phyloP scores from a whole-genome alignment of 306 rosid species.

The Quercus rubra region DNA sequence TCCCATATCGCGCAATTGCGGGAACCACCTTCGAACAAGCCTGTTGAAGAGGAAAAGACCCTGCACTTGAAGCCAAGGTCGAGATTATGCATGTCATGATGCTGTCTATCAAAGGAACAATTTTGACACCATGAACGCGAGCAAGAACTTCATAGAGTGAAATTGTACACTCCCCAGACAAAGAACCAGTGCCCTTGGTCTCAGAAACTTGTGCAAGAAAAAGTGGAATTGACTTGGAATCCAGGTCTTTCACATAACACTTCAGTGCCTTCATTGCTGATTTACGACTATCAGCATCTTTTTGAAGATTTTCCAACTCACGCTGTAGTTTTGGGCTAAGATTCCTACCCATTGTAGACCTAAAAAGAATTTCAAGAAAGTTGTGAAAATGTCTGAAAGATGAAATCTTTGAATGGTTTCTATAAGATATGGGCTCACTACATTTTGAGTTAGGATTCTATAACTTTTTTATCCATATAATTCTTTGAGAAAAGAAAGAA shows the following conservation, averaged over 20 bases:
- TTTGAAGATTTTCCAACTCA: constrained; percentile 72
- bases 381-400: neutral
- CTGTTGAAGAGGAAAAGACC: constrained; percentile 83
- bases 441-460: too few species aligned
- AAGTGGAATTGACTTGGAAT: constrained; percentile 63
- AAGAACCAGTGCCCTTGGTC: constrained; percentile 64
- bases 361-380: constrained; percentile 6
- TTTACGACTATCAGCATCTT: constrained; percentile 75
- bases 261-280: constrained; percentile 78
- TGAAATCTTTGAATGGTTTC: neutral
- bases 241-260: constrained; percentile 76
- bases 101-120: constrained; percentile 66
- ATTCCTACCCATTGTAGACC: constrained; percentile 55
- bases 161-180: constrained; percentile 72
- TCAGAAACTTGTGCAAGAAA: constrained; percentile 95
- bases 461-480: too few species aligned
- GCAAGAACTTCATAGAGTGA: constrained; percentile 88
- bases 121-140: constrained; percentile 76
- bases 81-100: constrained; percentile 75
- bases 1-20: constrained; percentile 81
- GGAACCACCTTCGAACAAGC: constrained; percentile 90
- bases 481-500: neutral
- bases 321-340: constrained; percentile 48
- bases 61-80: constrained; percentile 79
- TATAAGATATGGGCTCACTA: too few species aligned